Evolutionary conservation across 2,329 filamentous ascomycete species (phyloP).

Genomic region (Aspergillus sp.): DNA sequence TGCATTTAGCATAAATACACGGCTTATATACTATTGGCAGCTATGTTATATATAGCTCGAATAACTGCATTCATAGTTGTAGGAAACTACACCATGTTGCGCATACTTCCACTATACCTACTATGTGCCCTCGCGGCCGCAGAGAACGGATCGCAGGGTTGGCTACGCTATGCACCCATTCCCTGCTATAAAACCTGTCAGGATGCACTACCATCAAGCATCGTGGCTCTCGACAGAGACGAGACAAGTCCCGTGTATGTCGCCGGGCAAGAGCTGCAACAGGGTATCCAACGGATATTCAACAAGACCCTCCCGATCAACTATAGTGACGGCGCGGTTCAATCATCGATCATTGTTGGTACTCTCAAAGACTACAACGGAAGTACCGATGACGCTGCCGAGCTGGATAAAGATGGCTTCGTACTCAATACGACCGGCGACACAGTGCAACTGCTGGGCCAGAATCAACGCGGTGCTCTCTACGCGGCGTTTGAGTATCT

Average conservation of each 20-base stretch:
- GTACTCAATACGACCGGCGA: conserved; percentile 32
- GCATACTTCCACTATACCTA: not conserved
- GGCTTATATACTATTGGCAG: not conserved
- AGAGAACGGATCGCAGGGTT: conserved; percentile 56
- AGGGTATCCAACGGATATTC: not conserved
- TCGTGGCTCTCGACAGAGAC: not conserved
- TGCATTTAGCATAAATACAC: not conserved
- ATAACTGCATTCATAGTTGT: too few relatives aligned
- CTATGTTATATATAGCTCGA: not conserved
- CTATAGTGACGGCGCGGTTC: not conserved
- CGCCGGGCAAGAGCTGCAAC: not conserved
- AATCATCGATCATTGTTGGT: not conserved
- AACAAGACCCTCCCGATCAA: not conserved
- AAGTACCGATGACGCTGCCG: not conserved
- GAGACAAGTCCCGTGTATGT: not conserved
- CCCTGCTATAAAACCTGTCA: conserved; percentile 32
- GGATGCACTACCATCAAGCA: not conserved
- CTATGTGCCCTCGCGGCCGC: conserved; percentile 29
- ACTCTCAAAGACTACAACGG: not conserved
- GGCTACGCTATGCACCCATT: conserved; percentile 58
- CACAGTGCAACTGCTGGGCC: conserved; percentile 53
- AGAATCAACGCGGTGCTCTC: conserved; percentile 60
- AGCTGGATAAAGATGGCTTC: not conserved
- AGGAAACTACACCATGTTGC: not conserved
- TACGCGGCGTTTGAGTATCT: conserved; percentile 66